phyloP scores from a whole-genome alignment of 352 stramenopile genomes.

The Bremia lactucae region DNA sequence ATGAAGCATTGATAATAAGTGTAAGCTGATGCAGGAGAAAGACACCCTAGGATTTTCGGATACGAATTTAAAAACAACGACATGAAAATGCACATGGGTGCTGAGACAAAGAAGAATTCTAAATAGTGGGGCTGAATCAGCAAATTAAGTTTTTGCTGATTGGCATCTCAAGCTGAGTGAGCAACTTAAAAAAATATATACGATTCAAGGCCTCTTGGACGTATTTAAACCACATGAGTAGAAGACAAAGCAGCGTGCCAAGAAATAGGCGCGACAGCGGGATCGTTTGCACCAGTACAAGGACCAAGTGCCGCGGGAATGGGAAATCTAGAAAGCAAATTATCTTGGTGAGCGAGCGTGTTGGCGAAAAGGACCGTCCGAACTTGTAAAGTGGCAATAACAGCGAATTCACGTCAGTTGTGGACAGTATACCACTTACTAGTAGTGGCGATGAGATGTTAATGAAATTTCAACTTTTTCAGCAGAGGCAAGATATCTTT shows the following conservation, averaged over 20 bases:
- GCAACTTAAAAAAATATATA: constrained; percentile 89
- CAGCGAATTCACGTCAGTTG: constrained; percentile 54
- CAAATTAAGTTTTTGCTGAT: constrained; percentile 90
- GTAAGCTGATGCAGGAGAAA: constrained; percentile 94
- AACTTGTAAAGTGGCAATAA: constrained; percentile 24
- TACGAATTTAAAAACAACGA: constrained; percentile 96
- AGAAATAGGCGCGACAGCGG: constrained; percentile 58
- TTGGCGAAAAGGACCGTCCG: no score
- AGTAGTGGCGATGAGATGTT: constrained; percentile 87
- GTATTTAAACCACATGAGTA: constrained; percentile 84
- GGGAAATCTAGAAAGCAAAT: constrained; percentile 45
- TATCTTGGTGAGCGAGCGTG: no score
- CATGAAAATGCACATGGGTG: constrained; percentile 91
- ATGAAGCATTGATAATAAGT: constrained; percentile 91
- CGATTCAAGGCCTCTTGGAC: constrained; percentile 92
- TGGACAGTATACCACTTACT: constrained; percentile 48
- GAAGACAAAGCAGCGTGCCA: constrained; percentile 63
- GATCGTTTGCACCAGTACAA: constrained; percentile 57
- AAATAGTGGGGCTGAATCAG: constrained; percentile 91
- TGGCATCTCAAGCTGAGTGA: constrained; percentile 93
- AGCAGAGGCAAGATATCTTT: constrained; percentile 92
- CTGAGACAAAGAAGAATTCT: constrained; percentile 89
- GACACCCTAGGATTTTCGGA: constrained; percentile 93
- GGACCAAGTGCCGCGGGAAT: constrained; percentile 57
- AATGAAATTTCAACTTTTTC: constrained; percentile 92